Base-by-base conservation (phyloP, 2,329 filamentous ascomycete species). In the Hypoxylon sp. region DNA sequence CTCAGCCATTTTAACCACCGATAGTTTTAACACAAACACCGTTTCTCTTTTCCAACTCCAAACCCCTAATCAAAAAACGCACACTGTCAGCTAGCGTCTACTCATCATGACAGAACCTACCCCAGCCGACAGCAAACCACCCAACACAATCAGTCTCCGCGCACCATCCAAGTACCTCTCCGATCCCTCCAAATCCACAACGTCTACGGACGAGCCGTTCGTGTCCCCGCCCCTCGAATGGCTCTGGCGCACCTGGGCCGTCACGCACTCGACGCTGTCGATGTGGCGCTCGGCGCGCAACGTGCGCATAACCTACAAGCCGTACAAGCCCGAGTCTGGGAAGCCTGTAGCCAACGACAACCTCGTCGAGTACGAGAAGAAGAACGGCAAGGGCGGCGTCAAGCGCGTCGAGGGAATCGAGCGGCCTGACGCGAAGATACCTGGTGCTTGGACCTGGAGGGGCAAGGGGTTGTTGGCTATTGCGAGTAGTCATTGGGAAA, bases 201-300 rank as follows among this genome's bases (percentile, higher is more conserved):
- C 76, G 24, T 70, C 69, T 26, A 61, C 73, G 1, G 67, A 77
- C 42, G 61, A 70, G 3, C 35, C 77, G 52, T 82, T 82, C 77
- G 67, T 78, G 13, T 70, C 82, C 1, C 89, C 90, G 3, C 76
- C 86, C 2, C 78, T 88, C 26, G 79, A 85, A 63, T 92, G 87
- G 85, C 86, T 94, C 50, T 80, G 84, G 57, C 84, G 90, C 67
- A 92, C 88, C 65, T 94, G 92, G 92, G 82, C 87, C 73, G 91
- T 94, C 63, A 92, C 91, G 10, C 91, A 94, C 81, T 92, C 90
- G 3, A 93, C 91, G 4, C 87, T 94, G 10, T 82, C 87, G 70
- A 94, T 96, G 91, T 97, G 93, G 93, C 89, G 89, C 73, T 86
- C 87, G 51, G 90, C 92, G 58, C 90, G 90, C 78, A 96, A 96